phyloP scores from a whole-genome alignment of 139 green algal species.

The Spirogloea muscicola region DNA sequence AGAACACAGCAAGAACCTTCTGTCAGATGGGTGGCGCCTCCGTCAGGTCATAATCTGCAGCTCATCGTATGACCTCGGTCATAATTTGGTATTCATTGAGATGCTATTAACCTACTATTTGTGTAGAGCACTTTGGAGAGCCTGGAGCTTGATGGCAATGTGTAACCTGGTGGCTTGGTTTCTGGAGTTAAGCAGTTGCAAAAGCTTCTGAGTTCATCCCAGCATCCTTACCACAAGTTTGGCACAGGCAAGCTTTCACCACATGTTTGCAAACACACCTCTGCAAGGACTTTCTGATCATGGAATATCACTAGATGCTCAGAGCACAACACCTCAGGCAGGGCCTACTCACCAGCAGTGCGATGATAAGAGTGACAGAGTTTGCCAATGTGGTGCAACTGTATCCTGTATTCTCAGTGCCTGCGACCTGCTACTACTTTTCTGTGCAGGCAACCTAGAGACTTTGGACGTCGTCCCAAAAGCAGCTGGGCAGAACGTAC shows the following conservation, averaged over 20 bases:
- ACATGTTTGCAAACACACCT: not conserved
- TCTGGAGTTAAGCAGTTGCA: slow-evolving; percentile 67
- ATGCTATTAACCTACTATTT: too few species aligned
- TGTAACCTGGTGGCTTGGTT: not conserved
- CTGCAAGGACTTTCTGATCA: not conserved
- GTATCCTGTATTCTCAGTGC: not conserved
- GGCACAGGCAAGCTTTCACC: slow-evolving; percentile 54
- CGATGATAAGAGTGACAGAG: not conserved
- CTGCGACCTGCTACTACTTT: not conserved
- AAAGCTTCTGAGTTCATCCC: slow-evolving; percentile 61
- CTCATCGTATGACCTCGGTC: too few species aligned
- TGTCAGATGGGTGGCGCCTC: slow-evolving; percentile 70
- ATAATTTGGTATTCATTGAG: not conserved
- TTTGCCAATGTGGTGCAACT: not conserved
- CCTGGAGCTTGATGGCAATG: too few species aligned
- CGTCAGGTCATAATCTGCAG: too few species aligned
- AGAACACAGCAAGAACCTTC: slow-evolving; percentile 86
- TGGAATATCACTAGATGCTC: not conserved
- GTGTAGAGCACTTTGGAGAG: too few species aligned
- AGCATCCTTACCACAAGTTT: slow-evolving; percentile 73
- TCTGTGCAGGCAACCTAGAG: slow-evolving; percentile 41
- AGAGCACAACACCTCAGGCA: not conserved
- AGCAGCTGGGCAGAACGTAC: slow-evolving; percentile 48
- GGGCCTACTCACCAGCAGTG: not conserved
- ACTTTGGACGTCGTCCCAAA: slow-evolving; percentile 52